phyloP scores from a whole-genome alignment of 805 yeast genomes.

The Saccharomycopsis capsularis region DNA sequence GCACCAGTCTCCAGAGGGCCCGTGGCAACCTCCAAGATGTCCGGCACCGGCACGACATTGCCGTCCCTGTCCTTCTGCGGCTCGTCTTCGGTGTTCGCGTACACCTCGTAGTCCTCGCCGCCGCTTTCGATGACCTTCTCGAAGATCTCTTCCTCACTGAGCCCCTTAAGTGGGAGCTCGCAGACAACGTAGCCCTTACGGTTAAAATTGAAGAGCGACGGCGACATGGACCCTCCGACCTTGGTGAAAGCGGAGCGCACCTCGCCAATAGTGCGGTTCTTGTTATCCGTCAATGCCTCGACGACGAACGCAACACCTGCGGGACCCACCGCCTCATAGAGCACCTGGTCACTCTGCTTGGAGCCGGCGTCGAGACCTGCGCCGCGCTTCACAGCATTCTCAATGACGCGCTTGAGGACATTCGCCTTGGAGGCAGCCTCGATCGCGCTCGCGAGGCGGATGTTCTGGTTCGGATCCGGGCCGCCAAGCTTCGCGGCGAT shows the following conservation, averaged over 20 bases:
- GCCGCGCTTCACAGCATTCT: conserved; percentile 81
- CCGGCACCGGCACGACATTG: conserved; percentile 19
- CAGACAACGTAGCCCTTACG: conserved; percentile 67
- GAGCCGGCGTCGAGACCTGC: conserved; percentile 53
- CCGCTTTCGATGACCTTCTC: conserved; percentile 74
- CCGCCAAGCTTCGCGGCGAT: conserved; percentile 71
- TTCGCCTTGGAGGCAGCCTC: conserved; percentile 73
- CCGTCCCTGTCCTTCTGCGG: conserved; percentile 29
- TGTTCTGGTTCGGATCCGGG: conserved; percentile 55
- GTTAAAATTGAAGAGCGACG: conserved; percentile 72
- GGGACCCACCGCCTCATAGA: conserved; percentile 89
- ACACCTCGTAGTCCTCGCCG: conserved; percentile 62
- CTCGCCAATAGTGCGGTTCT: conserved; percentile 68
- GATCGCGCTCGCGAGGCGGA: conserved; percentile 59
- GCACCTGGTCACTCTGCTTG: conserved; percentile 44
- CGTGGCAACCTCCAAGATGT: conserved; percentile 46
- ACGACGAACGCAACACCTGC: conserved; percentile 83
- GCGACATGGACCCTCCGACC: conserved; percentile 62
- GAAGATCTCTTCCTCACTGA: conserved; percentile 50
- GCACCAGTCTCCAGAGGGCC: conserved; percentile 57
- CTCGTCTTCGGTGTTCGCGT: conserved; percentile 31
- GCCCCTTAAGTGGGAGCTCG: conserved; percentile 31
- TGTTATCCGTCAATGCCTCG: conserved; percentile 85
- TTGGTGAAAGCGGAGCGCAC: conserved; percentile 72
- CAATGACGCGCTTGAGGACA: conserved; percentile 79